Percentiles rank a stretch among this genome's conserved stretches.
Conservation (phyloP, 2,329 filamentous ascomycete genomes). For the Sporothrix inflata region DNA sequence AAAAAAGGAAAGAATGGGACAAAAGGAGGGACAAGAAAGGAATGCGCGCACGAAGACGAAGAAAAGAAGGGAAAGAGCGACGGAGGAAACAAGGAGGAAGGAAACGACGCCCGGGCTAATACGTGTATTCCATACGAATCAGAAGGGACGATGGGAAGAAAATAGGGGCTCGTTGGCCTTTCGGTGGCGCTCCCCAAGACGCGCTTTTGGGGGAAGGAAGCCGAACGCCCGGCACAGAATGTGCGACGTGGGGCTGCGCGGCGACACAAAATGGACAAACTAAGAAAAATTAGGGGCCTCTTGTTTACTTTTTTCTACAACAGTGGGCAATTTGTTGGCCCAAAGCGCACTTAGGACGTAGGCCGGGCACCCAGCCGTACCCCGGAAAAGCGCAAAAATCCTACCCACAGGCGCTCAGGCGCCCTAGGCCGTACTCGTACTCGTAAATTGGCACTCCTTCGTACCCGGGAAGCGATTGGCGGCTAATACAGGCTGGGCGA, state of each 20-base stretch:
- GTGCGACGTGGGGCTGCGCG: constrained; percentile 18
- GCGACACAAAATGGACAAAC: constrained; percentile 9
- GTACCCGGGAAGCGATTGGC: constrained; percentile 5
- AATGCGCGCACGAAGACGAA: constrained; percentile 19
- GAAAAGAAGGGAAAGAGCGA: constrained; percentile 17
- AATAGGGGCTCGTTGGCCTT: constrained; percentile 1
- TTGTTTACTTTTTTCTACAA: constrained; percentile 23
- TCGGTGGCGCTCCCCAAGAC: background rate
- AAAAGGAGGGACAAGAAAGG: constrained; percentile 20
- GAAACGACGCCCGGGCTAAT: constrained; percentile 5
- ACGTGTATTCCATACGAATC: constrained; percentile 2
- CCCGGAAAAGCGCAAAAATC: background rate
- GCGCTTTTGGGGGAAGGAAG: constrained; percentile 1
- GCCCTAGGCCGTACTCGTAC: constrained; percentile 21
- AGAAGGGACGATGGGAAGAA: constrained; percentile 11
- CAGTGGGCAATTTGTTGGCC: background rate
- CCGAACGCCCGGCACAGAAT: background rate
- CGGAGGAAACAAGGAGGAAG: background rate
- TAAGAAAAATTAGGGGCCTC: background rate
- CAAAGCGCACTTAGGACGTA: background rate
- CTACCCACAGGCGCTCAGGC: constrained; percentile 1
- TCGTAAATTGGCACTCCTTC: constrained; percentile 13
- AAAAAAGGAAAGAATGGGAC: background rate
- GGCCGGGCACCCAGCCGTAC: constrained; percentile 4
- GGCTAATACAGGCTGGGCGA: background rate